Percentiles rank a stretch among this genome's conserved stretches.
Evolutionary conservation across 1,139 yeast species (phyloP).

Genomic region (Sugiyamaella grinbergsii): DNA sequence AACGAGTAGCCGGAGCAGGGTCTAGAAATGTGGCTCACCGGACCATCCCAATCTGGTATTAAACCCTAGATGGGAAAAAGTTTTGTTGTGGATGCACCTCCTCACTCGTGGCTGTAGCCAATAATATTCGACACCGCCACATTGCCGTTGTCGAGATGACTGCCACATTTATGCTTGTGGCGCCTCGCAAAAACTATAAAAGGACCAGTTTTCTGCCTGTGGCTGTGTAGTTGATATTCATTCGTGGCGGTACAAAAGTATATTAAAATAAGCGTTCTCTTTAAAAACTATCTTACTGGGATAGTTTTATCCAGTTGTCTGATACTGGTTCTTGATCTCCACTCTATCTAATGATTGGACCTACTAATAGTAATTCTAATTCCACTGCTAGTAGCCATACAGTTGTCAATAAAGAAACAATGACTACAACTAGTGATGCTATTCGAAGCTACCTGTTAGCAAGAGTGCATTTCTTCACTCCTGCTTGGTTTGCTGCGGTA

Average conservation of each 20-base stretch:
- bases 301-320: background rate
- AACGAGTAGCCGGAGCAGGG: too few relatives aligned
- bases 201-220: background rate
- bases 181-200: background rate
- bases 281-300: background rate
- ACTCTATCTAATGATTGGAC: background rate
- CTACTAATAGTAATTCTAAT: background rate
- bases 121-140: background rate
- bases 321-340: too few relatives aligned
- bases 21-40: constrained; percentile 1
- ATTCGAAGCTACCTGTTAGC: background rate
- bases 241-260: background rate
- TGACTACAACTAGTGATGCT: background rate
- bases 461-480: constrained; percentile 8
- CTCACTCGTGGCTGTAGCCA: background rate
- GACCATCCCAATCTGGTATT: background rate
- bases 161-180: background rate
- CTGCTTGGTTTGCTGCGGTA: constrained; percentile 61
- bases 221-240: constrained; percentile 1
- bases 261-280: background rate
- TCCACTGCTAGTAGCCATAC: background rate
- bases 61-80: background rate
- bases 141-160: background rate
- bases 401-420: background rate
- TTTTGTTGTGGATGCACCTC: background rate